Conservation (phyloP, 1,284 basidiomycete genomes). For the Ceratorhiza oryzae-sativae region DNA sequence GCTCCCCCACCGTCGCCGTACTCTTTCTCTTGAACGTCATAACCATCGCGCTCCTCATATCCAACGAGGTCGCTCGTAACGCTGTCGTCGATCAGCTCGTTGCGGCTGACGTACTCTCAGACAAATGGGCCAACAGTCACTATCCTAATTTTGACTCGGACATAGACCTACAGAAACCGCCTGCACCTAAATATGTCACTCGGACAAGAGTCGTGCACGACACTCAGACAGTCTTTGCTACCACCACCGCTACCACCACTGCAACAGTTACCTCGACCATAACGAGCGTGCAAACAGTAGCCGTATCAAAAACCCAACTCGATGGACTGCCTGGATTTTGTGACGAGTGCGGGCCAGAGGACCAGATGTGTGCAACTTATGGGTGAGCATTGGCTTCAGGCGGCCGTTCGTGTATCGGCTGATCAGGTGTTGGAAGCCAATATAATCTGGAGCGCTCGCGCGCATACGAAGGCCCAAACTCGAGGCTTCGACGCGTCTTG, state of each 20-base stretch:
- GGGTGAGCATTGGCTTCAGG: conserved; percentile 36
- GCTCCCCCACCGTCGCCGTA: conserved; percentile 24
- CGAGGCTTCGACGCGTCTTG: conserved; percentile 43
- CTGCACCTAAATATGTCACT: conserved; percentile 35
- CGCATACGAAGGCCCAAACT: conserved; percentile 43
- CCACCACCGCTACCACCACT: conserved; percentile 37
- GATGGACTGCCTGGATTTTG: conserved; percentile 37
- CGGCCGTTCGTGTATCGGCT: neutral
- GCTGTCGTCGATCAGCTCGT: conserved; percentile 32
- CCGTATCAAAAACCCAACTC: conserved; percentile 1
- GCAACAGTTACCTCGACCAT: conserved; percentile 26
- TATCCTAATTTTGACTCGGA: conserved; percentile 25
- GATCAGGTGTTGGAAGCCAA: conserved; percentile 18
- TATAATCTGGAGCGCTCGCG: conserved; percentile 44
- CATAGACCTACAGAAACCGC: conserved; percentile 27
- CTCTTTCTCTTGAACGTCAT: conserved; percentile 23
- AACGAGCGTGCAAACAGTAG: conserved; percentile 13
- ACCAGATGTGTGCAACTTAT: conserved; percentile 42
- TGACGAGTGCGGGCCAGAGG: conserved; percentile 42
- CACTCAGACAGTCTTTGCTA: conserved; percentile 25
- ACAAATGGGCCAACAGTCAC: conserved; percentile 8
- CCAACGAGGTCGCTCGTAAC: conserved; percentile 35
- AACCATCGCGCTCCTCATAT: conserved; percentile 27
- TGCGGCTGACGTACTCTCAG: conserved; percentile 9
- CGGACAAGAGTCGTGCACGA: conserved; percentile 40